These are phyloP conservation scores for Cercis canadensis DNA, from an alignment of 306 rosid species.

Conservation along the genomic window DNA sequence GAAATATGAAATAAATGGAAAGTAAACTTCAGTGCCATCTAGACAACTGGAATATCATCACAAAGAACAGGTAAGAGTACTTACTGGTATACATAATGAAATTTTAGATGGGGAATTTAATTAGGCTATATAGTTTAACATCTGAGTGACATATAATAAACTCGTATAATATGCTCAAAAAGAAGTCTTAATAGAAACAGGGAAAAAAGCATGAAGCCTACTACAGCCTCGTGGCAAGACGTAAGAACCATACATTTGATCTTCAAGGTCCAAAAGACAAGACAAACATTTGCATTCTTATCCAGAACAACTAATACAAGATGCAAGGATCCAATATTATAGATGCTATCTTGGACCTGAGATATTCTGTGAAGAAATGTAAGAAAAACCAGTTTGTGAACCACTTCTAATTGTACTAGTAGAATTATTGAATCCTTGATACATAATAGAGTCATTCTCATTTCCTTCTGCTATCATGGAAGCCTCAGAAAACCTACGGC, in stretches of 20 bases:
- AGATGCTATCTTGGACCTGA: constrained; percentile 87
- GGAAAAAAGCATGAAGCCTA: constrained; percentile 1
- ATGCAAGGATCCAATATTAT: neutral
- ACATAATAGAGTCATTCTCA: constrained; percentile 32
- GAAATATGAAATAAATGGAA: too few species aligned
- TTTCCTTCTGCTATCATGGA: constrained; percentile 63
- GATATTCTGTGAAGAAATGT: constrained; percentile 74
- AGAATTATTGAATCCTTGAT: constrained; percentile 45
- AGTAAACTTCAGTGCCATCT: too few species aligned
- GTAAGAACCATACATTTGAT: constrained; percentile 1
- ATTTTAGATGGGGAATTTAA: too few species aligned
- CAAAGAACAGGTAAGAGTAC: too few species aligned
- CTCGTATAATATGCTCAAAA: constrained; percentile 1
- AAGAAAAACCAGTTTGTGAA: constrained; percentile 55
- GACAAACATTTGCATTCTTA: constrained; percentile 14
- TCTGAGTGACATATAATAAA: neutral
- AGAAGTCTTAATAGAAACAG: constrained; percentile 13
- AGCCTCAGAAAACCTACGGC: constrained; percentile 78
- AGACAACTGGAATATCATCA: too few species aligned
- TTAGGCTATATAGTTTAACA: too few species aligned
- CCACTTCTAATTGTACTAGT: constrained; percentile 35
- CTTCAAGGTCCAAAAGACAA: constrained; percentile 17
- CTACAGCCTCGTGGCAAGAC: constrained; percentile 21
- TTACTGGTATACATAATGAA: too few species aligned
- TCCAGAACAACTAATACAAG: constrained; percentile 32